Percentiles rank a stretch among this genome's conserved stretches.
These are phyloP conservation scores for Protomyces lactucae-debilis DNA, from an alignment of 1,139 yeast species.

Conservation along the genomic window DNA sequence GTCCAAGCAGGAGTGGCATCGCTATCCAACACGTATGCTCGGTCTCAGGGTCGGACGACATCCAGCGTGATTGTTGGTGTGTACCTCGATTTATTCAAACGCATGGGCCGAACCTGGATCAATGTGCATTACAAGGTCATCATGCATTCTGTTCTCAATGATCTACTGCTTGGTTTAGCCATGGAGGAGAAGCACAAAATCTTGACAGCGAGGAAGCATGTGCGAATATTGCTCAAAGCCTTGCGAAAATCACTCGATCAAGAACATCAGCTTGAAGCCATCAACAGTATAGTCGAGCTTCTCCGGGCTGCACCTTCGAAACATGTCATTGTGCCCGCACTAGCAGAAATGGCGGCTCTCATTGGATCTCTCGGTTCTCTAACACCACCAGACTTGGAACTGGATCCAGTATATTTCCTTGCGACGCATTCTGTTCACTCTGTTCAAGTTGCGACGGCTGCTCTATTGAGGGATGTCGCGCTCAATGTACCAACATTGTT, in stretches of 20 bases:
- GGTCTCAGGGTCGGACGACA: background rate
- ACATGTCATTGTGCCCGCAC: constrained; percentile 36
- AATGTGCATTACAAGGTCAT: constrained; percentile 36
- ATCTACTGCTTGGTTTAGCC: constrained; percentile 33
- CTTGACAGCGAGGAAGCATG: constrained; percentile 36
- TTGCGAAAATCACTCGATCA: constrained; percentile 39
- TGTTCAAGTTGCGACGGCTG: constrained; percentile 33
- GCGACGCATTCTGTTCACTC: constrained; percentile 34
- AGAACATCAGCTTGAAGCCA: constrained; percentile 37
- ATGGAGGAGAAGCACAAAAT: constrained; percentile 33
- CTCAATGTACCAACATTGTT: constrained; percentile 36
- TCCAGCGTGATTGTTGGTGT: constrained; percentile 35
- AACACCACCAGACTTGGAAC: constrained; percentile 31
- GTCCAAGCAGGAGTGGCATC: background rate
- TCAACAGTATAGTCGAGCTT: constrained; percentile 36
- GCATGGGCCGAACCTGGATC: constrained; percentile 33
- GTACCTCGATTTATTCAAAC: constrained; percentile 34
- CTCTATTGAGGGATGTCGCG: constrained; percentile 29
- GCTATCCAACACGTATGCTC: background rate
- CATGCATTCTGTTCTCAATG: constrained; percentile 34
- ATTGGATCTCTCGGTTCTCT: constrained; percentile 39
- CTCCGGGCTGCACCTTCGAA: constrained; percentile 36
- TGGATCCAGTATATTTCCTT: constrained; percentile 30
- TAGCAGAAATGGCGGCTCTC: constrained; percentile 35
- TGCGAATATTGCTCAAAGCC: constrained; percentile 36